phyloP scores from a whole-genome alignment of 768 basidiomycete species.

The Tephrocybe sp. region DNA sequence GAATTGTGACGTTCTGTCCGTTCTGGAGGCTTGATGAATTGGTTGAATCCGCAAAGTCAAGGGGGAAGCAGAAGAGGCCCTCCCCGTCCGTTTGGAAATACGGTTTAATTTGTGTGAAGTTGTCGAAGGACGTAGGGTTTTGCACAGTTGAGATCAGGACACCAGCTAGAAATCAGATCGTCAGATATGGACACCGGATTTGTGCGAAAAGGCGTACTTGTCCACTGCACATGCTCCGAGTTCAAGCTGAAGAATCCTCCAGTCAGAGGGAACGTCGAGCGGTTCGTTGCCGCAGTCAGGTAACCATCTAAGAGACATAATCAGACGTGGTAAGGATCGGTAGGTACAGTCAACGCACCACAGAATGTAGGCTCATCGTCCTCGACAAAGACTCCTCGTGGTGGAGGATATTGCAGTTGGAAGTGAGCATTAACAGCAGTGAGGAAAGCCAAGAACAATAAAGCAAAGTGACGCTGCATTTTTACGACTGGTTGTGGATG shows the following conservation, averaged over 20 bases:
- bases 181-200: neutral
- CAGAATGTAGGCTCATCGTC: slow-evolving; percentile 63
- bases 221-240: slow-evolving; percentile 66
- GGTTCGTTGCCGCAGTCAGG: slow-evolving; percentile 44
- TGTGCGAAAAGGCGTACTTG: slow-evolving; percentile 42
- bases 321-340: slow-evolving; percentile 1
- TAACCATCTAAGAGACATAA: slow-evolving; percentile 58
- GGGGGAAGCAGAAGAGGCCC: slow-evolving; percentile 66
- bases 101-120: slow-evolving; percentile 57
- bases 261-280: slow-evolving; percentile 69
- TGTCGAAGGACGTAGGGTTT: slow-evolving; percentile 49
- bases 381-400: slow-evolving; percentile 70
- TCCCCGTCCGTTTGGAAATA: slow-evolving; percentile 54
- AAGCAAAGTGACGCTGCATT: slow-evolving; percentile 21
- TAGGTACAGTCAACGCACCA: slow-evolving; percentile 41
- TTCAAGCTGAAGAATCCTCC: slow-evolving; percentile 61
- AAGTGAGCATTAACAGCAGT: slow-evolving; percentile 69
- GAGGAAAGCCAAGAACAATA: slow-evolving; percentile 38
- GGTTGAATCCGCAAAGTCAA: slow-evolving; percentile 53
- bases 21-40: slow-evolving; percentile 50
- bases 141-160: slow-evolving; percentile 54
- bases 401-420: slow-evolving; percentile 72
- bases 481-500: neutral
- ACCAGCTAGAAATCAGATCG: slow-evolving; percentile 36
- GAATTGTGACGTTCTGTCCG: slow-evolving; percentile 75